Evolutionary conservation across 352 stramenopile genomes (phyloP).

Genomic region (Plasmopara muralis): DNA sequence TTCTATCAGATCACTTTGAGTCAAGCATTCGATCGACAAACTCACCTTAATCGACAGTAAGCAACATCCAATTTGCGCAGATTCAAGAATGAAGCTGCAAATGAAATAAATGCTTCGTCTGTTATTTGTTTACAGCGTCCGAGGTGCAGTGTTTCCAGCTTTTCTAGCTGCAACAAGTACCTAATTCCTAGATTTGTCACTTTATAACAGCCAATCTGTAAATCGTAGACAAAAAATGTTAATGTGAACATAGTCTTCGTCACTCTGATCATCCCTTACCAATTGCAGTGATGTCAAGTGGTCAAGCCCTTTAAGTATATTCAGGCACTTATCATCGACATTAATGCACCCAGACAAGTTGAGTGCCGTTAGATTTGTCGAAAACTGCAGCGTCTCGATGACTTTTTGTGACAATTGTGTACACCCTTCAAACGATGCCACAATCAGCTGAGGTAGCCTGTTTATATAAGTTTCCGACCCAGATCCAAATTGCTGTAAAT

Average conservation of each 20-base stretch:
- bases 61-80: constrained; percentile 49
- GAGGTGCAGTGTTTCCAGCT: constrained; percentile 50
- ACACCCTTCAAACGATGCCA: constrained; percentile 50
- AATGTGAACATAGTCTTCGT: constrained; percentile 1
- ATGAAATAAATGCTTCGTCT: constrained; percentile 36
- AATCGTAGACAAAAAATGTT: constrained; percentile 2
- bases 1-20: neutral
- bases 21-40: neutral
- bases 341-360: constrained; percentile 55
- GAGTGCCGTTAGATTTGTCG: constrained; percentile 43
- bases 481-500: constrained; percentile 46
- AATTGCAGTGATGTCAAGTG: constrained; percentile 45
- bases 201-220: constrained; percentile 42
- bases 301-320: constrained; percentile 31
- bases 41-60: constrained; percentile 44
- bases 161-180: constrained; percentile 31
- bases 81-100: constrained; percentile 31
- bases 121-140: constrained; percentile 49
- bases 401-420: constrained; percentile 32
- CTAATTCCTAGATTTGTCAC: constrained; percentile 54
- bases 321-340: constrained; percentile 49
- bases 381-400: constrained; percentile 51
- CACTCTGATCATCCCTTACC: constrained; percentile 22
- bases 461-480: constrained; percentile 11
- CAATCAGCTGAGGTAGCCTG: constrained; percentile 43